Base-by-base conservation (phyloP, 441 rosid genomes). In the Lepidium campestre region DNA sequence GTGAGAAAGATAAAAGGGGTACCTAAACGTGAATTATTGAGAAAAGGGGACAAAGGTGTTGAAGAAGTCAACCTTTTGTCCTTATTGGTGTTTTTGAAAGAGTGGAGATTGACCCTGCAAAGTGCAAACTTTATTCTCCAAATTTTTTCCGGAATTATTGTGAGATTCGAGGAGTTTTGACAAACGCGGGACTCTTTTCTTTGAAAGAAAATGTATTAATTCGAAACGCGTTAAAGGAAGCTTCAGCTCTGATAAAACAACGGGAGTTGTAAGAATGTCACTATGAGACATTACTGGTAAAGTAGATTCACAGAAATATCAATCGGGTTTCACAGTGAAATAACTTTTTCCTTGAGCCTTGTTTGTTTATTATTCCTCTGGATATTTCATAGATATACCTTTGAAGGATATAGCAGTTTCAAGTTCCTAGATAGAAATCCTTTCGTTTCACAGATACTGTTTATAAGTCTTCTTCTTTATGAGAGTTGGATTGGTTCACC, bases 401-500 rank as follows among this genome's bases (percentile, higher is more conserved):
- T 27, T 36, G 19, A 48, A 61, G 13, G 19, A 4, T 29, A 44
- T 53, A 62, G 17, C 37, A 50, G 48, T 60, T 53, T 22, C 37
- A 47, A 70, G 56, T 44, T 44, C 70, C 69, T 27, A 46, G 36
- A 47, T 47, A 22, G 4, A 71, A 41, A 15, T 22, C 39, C n/a
- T 18, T 20, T 35, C 12, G 12, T 34, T 34, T 57, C 47, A 65
- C 18, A 65, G 14, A 36, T 13, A 12, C 15, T 31, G 56, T 19
- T 14, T 18, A 1, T 10, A 20, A 45, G 17, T 29, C 13, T 15
- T 60, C 36, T 10, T 3, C 53, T 36, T 70, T 75, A 85, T 3
- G 88, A 79, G 68, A 89, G 91, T 58, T 72, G 68, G 59, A 92
- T 76, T 14, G 85, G 89, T 71, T 82, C 83, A 50, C 90, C 84